Percentiles rank a stretch among this genome's conserved stretches.
These are phyloP conservation scores for Malassezia vespertilionis DNA, from an alignment of 1,284 basidiomycete species.

Conservation along the genomic window DNA sequence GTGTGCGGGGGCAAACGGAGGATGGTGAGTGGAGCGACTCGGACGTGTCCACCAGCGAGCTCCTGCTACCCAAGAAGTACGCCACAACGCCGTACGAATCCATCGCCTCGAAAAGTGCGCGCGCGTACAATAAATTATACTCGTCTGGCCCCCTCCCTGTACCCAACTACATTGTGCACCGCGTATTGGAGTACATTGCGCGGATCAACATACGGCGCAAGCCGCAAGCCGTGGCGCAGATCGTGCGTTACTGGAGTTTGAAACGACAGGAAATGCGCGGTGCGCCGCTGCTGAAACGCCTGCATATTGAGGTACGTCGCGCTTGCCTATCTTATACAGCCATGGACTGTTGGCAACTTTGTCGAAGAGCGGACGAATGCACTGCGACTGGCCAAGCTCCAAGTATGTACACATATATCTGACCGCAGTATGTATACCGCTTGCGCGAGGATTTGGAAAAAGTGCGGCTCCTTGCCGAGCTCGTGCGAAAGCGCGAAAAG, in stretches of 20 bases:
- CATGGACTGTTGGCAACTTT: constrained; percentile 74
- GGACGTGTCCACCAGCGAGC: constrained; percentile 22
- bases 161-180: constrained; percentile 54
- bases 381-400: constrained; percentile 68
- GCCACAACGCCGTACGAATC: constrained; percentile 11
- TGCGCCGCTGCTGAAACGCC: constrained; percentile 78
- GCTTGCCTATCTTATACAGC: constrained; percentile 49
- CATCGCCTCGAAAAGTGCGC: constrained; percentile 50
- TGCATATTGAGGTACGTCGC: constrained; percentile 66
- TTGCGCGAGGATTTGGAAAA: constrained; percentile 67
- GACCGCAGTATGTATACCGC: constrained; percentile 49
- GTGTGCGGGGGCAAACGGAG: constrained; percentile 10
- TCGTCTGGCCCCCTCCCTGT: constrained; percentile 53
- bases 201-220: constrained; percentile 68
- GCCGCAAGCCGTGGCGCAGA: constrained; percentile 61
- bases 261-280: constrained; percentile 86
- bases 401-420: constrained; percentile 54
- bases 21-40: constrained; percentile 15
- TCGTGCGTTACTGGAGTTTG: constrained; percentile 91
- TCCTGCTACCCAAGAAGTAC: constrained; percentile 2
- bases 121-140: constrained; percentile 54
- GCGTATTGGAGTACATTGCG: constrained; percentile 65
- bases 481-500: constrained; percentile 69
- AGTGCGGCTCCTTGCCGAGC: constrained; percentile 61
- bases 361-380: constrained; percentile 55